A percentile compares a stretch with the other conserved stretches of the same genome.
Evolutionary conservation across 306 rosid genomes (phyloP).

Genomic region (Oxytropis ochrocephala): DNA sequence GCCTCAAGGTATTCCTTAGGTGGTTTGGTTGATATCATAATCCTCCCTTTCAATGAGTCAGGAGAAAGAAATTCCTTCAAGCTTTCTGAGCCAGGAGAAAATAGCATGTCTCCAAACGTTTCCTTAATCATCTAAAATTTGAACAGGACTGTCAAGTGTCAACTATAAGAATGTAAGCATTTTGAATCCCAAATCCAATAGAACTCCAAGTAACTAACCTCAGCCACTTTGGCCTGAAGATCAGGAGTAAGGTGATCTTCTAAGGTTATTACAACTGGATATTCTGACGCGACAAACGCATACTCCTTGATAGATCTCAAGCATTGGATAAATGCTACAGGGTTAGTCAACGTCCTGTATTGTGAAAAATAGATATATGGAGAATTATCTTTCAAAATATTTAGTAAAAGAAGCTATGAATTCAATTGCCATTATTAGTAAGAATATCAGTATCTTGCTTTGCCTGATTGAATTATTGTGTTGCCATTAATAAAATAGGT

Average conservation of each 20-base stretch:
- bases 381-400: neutral
- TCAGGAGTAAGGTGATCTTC: slow-evolving; percentile 94
- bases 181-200: slow-evolving; percentile 3
- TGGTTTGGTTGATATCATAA: slow-evolving; percentile 94
- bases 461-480: neutral
- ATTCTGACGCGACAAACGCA: slow-evolving; percentile 80
- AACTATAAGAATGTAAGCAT: slow-evolving; percentile 6
- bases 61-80: slow-evolving; percentile 92
- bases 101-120: slow-evolving; percentile 75
- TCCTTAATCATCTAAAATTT: slow-evolving; percentile 56
- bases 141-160: slow-evolving; percentile 14
- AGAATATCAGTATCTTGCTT: neutral
- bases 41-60: slow-evolving; percentile 60
- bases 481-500: slow-evolving; percentile 1
- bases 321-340: slow-evolving; percentile 78
- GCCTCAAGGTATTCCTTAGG: slow-evolving; percentile 89
- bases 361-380: slow-evolving; percentile 2
- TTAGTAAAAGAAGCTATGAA: neutral
- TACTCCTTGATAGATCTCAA: slow-evolving; percentile 71
- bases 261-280: slow-evolving; percentile 90
- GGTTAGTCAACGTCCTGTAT: slow-evolving; percentile 84
- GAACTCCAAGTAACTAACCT: slow-evolving; percentile 39
- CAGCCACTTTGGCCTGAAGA: slow-evolving; percentile 94
- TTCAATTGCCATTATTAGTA: neutral
- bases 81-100: slow-evolving; percentile 60